Evolutionary conservation across 768 basidiomycete genomes (phyloP).

Genomic region (Tubosaeta brunneosetosa): DNA sequence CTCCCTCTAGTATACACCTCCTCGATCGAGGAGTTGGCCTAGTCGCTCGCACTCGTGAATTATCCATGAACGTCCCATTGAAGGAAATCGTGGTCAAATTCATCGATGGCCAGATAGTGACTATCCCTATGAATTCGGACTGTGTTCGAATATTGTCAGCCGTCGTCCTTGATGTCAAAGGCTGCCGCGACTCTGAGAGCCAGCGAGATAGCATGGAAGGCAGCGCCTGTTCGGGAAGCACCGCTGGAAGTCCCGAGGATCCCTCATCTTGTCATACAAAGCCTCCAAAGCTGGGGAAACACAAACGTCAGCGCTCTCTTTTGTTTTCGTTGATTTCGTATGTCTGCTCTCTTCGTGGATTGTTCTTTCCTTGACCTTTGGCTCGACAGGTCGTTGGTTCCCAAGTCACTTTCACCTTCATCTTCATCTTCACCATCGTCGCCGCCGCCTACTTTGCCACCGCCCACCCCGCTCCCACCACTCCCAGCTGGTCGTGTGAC

Average conservation of each 20-base stretch:
- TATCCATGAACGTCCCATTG: constrained; percentile 55
- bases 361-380: constrained; percentile 2
- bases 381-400: constrained; percentile 25
- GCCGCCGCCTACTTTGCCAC: constrained; percentile 23
- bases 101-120: constrained; percentile 49
- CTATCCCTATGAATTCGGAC: constrained; percentile 42
- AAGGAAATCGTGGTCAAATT: constrained; percentile 49
- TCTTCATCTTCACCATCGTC: constrained; percentile 17
- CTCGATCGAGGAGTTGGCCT: constrained; percentile 59
- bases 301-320: constrained; percentile 68
- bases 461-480: constrained; percentile 27
- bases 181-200: constrained; percentile 37
- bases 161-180: constrained; percentile 51
- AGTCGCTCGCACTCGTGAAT: constrained; percentile 49
- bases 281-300: constrained; percentile 39
- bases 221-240: constrained; percentile 22
- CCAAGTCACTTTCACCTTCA: constrained; percentile 31
- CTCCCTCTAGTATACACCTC: constrained; percentile 49
- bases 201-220: constrained; percentile 29
- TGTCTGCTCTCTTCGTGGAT: not conserved
- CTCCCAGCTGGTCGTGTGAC: constrained; percentile 26
- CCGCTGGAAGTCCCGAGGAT: constrained; percentile 15
- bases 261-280: constrained; percentile 17
- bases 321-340: constrained; percentile 67
- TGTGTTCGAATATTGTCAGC: constrained; percentile 44